phyloP scores from a whole-genome alignment of 75 land plant genomes.

The Sequoiadendron giganteum region DNA sequence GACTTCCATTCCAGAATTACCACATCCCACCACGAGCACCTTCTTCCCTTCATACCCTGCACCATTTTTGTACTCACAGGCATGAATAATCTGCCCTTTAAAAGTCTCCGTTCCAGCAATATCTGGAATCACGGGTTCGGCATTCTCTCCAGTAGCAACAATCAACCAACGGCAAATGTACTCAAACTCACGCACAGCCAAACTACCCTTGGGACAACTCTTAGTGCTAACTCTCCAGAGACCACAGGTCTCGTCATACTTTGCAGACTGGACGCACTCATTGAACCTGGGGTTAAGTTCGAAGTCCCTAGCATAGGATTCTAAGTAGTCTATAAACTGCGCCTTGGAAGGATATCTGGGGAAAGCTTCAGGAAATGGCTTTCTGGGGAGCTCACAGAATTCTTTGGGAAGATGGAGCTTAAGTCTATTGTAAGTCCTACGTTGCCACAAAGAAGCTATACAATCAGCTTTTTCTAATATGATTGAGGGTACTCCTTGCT shows the following conservation, averaged over 20 bases:
- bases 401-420: constrained; percentile 63
- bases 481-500: constrained; percentile 38
- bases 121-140: constrained; percentile 61
- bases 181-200: constrained; percentile 21
- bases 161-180: constrained; percentile 67
- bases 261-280: constrained; percentile 49
- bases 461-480: constrained; percentile 47
- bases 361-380: constrained; percentile 26
- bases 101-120: constrained; percentile 42
- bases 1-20: constrained; percentile 90
- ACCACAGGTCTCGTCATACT: constrained; percentile 45
- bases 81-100: constrained; percentile 54
- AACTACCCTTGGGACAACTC: background rate
- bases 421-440: constrained; percentile 58
- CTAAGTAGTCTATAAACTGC: constrained; percentile 73
- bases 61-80: constrained; percentile 62
- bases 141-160: constrained; percentile 93
- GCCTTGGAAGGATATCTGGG: constrained; percentile 37
- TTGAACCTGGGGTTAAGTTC: constrained; percentile 57
- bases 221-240: constrained; percentile 51
- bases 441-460: constrained; percentile 67
- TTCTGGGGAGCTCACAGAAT: constrained; percentile 51
- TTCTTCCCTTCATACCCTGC: constrained; percentile 35
- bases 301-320: constrained; percentile 53
- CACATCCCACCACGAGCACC: constrained; percentile 80